Base-by-base conservation (phyloP, 371 early-diverging fungal genomes). In the Coemansia sp. region DNA sequence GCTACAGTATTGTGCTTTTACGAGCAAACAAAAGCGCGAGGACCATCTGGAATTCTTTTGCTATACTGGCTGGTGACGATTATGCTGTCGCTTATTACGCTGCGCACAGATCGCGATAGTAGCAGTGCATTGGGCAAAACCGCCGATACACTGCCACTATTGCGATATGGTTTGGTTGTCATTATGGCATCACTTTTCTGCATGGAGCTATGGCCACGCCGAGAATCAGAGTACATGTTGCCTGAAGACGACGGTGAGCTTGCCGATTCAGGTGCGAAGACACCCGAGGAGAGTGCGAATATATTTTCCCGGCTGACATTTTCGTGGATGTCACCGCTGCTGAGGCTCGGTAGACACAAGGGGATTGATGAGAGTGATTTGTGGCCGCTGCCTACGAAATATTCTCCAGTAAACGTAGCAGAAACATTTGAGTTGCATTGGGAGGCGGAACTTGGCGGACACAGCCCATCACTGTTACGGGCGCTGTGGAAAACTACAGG, bases 1-100 rank as follows among this genome's bases (percentile, higher is more conserved):
- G 83, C 94, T 17, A 73, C 91, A 58, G 56, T 52, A 65, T 63
- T 12, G 51, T 68, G 2, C 19, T 65, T 6, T 2, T 13, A 24
- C 69, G 52, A 12, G 9, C 23, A 19, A 19, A 21, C 52, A 23
- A 44, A 44, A 12, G 44, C 44, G n/a, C 44, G 44, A 5, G 44
- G 44, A 44, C n/a, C 44, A 44, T 44, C 44, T 15, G n/a, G 44
- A n/a, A 44, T 44, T 44, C 44, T 44, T 44, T 5, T 44, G 44
- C 82, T 94, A 55, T 92, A 85, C 70, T 94, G 93, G 94, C 75
- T 92, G 17, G 82, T 88, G 44, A 79, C 82, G 3, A 60, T 85
- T 12, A 32, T 84, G 24, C 75, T 79, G 0, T 67, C 85, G 53
- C 76, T 75, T 8, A 66, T 89, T 66, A 85, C 88, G 59, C 73